Percentiles rank a stretch among this genome's conserved stretches.
Conservation (phyloP, 352 stramenopile species). For the Globisporangium mamillatum region DNA sequence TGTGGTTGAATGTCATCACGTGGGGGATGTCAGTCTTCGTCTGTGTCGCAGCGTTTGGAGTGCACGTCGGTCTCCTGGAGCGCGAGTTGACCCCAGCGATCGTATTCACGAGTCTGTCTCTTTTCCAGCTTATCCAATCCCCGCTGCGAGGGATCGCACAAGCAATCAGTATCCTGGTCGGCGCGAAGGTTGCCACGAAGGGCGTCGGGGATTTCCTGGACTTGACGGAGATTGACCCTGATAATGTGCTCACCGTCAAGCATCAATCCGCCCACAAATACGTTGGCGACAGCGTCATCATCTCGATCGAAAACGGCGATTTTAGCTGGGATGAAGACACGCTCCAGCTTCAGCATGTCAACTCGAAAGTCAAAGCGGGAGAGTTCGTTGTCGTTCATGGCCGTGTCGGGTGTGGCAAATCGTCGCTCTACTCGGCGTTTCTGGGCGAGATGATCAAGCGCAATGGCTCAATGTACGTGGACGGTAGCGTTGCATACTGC, state of each 20-base stretch:
- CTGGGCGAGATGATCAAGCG: slow-evolving; percentile 87
- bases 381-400: slow-evolving; percentile 89
- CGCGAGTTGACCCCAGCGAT: background rate
- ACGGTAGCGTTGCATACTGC: slow-evolving; percentile 68
- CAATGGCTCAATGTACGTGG: slow-evolving; percentile 15
- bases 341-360: slow-evolving; percentile 47
- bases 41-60: background rate
- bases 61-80: background rate
- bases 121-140: background rate
- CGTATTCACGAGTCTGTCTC: background rate
- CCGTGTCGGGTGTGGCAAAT: slow-evolving; percentile 89
- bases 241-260: background rate
- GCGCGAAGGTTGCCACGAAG: background rate
- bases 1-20: background rate
- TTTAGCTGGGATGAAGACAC: background rate
- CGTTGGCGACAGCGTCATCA: background rate
- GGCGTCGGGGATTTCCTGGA: background rate
- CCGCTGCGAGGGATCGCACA: background rate
- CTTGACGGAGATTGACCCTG: background rate
- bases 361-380: slow-evolving; percentile 58
- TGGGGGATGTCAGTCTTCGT: background rate
- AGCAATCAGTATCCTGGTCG: background rate
- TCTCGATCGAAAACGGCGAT: background rate
- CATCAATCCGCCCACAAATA: background rate
- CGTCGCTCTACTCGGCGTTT: slow-evolving; percentile 87